Evolutionary conservation across 306 rosid species (phyloP), one percentile per base, ranked within the genome.

Genomic region (Echinosophora koreensis): DNA sequence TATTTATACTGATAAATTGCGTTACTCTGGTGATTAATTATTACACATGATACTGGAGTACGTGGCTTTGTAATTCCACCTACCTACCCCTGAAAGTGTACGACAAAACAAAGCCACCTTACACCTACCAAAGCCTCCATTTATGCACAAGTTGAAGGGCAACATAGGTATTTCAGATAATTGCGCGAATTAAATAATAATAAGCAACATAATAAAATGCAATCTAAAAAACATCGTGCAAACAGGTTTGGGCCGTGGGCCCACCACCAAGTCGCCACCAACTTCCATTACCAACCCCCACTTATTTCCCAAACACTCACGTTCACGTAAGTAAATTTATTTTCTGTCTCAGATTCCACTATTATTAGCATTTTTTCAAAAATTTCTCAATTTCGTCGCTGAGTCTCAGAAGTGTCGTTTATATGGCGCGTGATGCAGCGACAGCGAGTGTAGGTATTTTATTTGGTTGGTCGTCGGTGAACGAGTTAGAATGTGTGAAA

Each of bases 261-360:
- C 66, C 83, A 52, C 86, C 86, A 74, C 74, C 70, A 68, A 52
- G 60, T 73, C 41, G 37, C 32, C 69, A 81, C 83, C 88, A 80
- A 76, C 87, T 80, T 60, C 38, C 80, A 4, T 42, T 30, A 76
- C 87, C 87, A 81, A 84, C 81, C 78, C 83, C 2, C 66, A 69
- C 78, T 4, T 3, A 28, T 22, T 52, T 46, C 58, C 32, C 79
- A 55, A 54, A 42, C 51, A 30, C 73, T 52, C 54, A 4, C 51
- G 22, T 42, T 64, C 46, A 60, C 54, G 15, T 28, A 77, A 44
- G 13, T 59, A 37, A 7, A 42, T 58, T 42, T 8, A 60, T 13
- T 18, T 8, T 18, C 13, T 13, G 2, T 47, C 5, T 38, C 8
- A 38, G 5, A 2, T 6, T 38, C 6, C 5, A 5, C 27, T 3